These are phyloP conservation scores for Aotearoamyces nothofagi DNA, from an alignment of 2,329 filamentous ascomycete species.

Conservation along the genomic window DNA sequence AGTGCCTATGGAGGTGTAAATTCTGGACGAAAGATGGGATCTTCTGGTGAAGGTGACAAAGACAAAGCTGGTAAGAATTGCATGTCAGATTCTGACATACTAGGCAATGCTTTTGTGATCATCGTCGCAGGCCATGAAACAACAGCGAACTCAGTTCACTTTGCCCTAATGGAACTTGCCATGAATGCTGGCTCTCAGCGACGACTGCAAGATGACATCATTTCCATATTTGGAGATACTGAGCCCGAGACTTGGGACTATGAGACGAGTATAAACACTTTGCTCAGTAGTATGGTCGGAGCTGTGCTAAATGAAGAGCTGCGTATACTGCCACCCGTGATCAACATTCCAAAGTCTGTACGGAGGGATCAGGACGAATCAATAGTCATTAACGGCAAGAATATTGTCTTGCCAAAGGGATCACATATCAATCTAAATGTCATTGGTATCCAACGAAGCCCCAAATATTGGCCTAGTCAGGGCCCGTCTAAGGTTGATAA, in stretches of 20 bases:
- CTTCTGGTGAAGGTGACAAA: background rate
- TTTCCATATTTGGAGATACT: constrained; percentile 42
- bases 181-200: constrained; percentile 48
- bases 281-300: constrained; percentile 56
- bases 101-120: constrained; percentile 57
- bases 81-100: constrained; percentile 48
- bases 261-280: constrained; percentile 45
- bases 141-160: constrained; percentile 61
- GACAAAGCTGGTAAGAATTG: constrained; percentile 24
- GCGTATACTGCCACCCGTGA: constrained; percentile 55
- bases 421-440: constrained; percentile 39
- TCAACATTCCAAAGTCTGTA: constrained; percentile 56
- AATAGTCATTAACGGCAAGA: constrained; percentile 41
- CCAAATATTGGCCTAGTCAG: constrained; percentile 48
- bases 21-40: constrained; percentile 17
- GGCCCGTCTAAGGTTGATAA: constrained; percentile 23
- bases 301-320: constrained; percentile 68
- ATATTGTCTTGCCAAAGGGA: constrained; percentile 39
- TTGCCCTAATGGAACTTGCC: constrained; percentile 52
- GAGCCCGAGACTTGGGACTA: constrained; percentile 55
- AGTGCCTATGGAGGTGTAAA: constrained; percentile 22
- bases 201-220: constrained; percentile 52
- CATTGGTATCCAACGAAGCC: constrained; percentile 47
- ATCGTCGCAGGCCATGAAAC: constrained; percentile 69
- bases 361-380: constrained; percentile 32